These are phyloP conservation scores for Trichophyton simii DNA, from an alignment of 2,329 filamentous ascomycete species.

Conservation along the genomic window DNA sequence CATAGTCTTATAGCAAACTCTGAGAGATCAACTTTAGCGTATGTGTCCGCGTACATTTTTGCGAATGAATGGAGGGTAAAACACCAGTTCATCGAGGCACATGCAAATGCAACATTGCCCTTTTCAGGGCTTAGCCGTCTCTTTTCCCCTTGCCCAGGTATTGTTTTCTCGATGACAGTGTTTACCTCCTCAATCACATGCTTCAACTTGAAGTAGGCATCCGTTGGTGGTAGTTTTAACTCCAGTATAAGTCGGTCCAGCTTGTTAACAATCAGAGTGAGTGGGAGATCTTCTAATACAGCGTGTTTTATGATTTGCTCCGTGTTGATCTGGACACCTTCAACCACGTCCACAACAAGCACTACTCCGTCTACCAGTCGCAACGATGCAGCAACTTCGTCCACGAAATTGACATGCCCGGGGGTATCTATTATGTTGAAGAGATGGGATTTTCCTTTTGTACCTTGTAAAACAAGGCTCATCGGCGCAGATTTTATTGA, in stretches of 20 bases:
- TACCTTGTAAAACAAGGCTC: conserved; percentile 78
- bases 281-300: conserved; percentile 73
- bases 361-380: conserved; percentile 85
- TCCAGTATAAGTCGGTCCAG: conserved; percentile 92
- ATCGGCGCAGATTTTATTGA: conserved; percentile 91
- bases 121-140: conserved; percentile 85
- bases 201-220: conserved; percentile 98
- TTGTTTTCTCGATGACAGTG: conserved; percentile 77
- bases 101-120: conserved; percentile 95
- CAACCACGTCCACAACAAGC: conserved; percentile 87
- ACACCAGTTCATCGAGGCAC: conserved; percentile 88
- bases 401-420: conserved; percentile 95
- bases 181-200: conserved; percentile 99
- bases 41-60: conserved; percentile 88
- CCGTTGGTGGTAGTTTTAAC: conserved; percentile 80
- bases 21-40: conserved; percentile 63
- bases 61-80: conserved; percentile 91
- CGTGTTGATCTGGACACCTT: conserved; percentile 97
- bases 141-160: conserved; percentile 67
- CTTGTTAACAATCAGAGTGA: conserved; percentile 91
- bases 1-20: conserved; percentile 80
- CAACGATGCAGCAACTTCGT: conserved; percentile 82
- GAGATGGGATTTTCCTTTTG: conserved; percentile 86
- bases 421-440: conserved; percentile 93
- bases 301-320: conserved; percentile 96